These are phyloP conservation scores for Lablab purpureus DNA, from an alignment of 306 rosid species.

Conservation along the genomic window DNA sequence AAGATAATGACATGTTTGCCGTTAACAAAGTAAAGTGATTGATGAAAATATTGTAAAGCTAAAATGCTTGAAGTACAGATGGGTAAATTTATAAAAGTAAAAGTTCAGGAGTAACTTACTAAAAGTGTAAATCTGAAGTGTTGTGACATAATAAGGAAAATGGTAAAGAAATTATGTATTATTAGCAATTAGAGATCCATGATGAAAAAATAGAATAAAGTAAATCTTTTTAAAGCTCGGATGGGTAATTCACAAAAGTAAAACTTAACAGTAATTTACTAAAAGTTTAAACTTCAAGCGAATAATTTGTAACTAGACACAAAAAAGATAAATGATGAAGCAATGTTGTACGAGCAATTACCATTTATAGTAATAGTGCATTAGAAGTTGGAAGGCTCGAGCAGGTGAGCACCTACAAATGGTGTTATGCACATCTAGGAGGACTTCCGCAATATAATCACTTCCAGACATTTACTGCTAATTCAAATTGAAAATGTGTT, in stretches of 20 bases:
- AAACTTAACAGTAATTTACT: neutral
- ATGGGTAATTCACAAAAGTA: neutral
- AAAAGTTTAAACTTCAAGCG: neutral
- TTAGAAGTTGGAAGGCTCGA: neutral
- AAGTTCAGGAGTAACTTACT: neutral
- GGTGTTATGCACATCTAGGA: conserved; percentile 24
- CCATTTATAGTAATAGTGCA: conserved; percentile 5
- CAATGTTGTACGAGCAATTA: neutral
- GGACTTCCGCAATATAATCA: neutral
- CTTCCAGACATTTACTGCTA: neutral
- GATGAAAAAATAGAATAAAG: neutral
- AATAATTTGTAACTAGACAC: neutral
- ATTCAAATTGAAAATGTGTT: conserved; percentile 8
- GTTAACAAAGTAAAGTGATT: neutral
- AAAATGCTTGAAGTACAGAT: neutral
- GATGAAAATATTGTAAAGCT: neutral
- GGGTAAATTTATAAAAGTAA: neutral
- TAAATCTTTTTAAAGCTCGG: neutral
- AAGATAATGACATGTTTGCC: neutral
- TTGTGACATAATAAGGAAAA: neutral
- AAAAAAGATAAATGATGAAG: conserved; percentile 1
- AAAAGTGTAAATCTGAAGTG: neutral
- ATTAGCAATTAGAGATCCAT: neutral
- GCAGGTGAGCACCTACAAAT: too few species aligned
- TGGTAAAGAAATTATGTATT: neutral